Percentiles rank a stretch among this genome's conserved stretches.
phyloP scores from a whole-genome alignment of 371 early-diverging fungal genomes.

The Encephalitozoon romaleae region DNA sequence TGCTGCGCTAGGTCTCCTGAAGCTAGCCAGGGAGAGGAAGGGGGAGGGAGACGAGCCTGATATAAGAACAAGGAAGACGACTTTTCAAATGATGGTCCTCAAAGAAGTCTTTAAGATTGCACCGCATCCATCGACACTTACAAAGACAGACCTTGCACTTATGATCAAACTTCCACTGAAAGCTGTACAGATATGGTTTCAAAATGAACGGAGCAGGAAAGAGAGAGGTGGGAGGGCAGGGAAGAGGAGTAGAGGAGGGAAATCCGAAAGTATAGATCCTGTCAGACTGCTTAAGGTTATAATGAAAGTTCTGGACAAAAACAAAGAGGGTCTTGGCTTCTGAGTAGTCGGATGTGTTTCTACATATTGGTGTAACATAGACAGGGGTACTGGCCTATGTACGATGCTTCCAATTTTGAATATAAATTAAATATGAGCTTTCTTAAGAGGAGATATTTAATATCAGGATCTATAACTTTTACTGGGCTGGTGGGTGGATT shows the following conservation, averaged over 20 bases:
- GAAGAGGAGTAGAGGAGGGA: background rate
- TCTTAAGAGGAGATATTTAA: background rate
- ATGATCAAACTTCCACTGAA: slow-evolving; percentile 39
- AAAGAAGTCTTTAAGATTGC: slow-evolving; percentile 47
- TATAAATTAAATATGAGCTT: background rate
- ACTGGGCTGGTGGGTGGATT: background rate
- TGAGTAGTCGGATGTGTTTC: background rate
- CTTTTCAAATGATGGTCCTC: slow-evolving; percentile 38
- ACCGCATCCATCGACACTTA: slow-evolving; percentile 38
- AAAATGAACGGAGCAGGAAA: slow-evolving; percentile 39
- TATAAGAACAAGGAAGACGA: slow-evolving; percentile 42
- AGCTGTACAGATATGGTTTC: slow-evolving; percentile 56
- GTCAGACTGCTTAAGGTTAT: background rate
- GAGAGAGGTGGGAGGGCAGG: background rate
- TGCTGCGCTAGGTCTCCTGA: slow-evolving; percentile 44
- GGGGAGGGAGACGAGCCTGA: background rate
- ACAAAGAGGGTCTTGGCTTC: background rate
- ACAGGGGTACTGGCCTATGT: background rate
- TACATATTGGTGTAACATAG: background rate
- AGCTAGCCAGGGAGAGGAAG: slow-evolving; percentile 17
- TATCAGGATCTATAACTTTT: background rate
- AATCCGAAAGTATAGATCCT: slow-evolving; percentile 5
- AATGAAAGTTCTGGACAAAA: background rate
- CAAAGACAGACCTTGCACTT: slow-evolving; percentile 41
- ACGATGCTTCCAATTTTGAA: background rate